Conservation (phyloP, 1,284 basidiomycete species). For the Gymnopus androsaceus region DNA sequence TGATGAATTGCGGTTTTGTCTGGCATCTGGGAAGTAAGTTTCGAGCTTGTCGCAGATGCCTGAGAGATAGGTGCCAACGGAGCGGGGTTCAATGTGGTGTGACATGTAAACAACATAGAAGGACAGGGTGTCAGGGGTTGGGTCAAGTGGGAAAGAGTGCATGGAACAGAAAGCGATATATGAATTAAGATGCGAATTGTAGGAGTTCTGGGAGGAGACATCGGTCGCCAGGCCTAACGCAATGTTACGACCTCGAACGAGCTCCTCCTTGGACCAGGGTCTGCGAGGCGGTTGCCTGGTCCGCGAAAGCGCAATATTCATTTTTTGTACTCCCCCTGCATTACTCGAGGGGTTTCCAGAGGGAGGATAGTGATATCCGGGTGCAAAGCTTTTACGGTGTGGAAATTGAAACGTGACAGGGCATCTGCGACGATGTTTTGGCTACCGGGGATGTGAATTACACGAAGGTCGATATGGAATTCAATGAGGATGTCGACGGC, state of each 20-base stretch:
- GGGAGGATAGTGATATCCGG: neutral
- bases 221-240: slow-evolving; percentile 24
- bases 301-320: neutral
- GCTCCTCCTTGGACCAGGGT: slow-evolving; percentile 24
- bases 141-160: slow-evolving; percentile 33
- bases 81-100: slow-evolving; percentile 23
- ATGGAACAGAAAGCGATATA: slow-evolving; percentile 30
- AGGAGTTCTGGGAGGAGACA: slow-evolving; percentile 14
- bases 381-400: neutral
- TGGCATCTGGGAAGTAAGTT: slow-evolving; percentile 24
- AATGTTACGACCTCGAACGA: too few species aligned
- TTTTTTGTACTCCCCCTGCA: neutral
- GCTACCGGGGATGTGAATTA: neutral
- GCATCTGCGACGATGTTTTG: neutral
- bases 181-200: slow-evolving; percentile 30
- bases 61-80: slow-evolving; percentile 30
- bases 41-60: slow-evolving; percentile 29
- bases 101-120: slow-evolving; percentile 31
- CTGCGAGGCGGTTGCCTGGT: slow-evolving; percentile 19
- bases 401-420: neutral
- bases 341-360: neutral
- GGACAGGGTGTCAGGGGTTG: slow-evolving; percentile 30
- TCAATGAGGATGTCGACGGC: neutral
- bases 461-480: neutral
- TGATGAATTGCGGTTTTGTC: neutral